Base-by-base conservation (phyloP, 1,284 basidiomycete genomes). In the Pseudozyma tsukubaensis region DNA sequence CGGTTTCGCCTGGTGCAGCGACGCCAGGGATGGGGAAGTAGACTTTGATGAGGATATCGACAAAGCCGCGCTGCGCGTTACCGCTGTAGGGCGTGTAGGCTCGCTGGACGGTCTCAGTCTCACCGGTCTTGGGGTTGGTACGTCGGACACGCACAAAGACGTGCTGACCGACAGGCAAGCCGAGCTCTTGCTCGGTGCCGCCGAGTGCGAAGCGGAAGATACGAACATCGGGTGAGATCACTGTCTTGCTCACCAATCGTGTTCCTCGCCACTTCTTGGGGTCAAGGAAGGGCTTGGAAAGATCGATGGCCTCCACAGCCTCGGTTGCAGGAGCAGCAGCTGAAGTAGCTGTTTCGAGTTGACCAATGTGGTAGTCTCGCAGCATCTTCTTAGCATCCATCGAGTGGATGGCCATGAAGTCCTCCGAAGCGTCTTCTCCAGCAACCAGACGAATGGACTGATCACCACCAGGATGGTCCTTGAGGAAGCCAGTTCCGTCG, bases 81-180 rank as follows among this genome's bases (percentile, higher is more conserved):
- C 79, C 79, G 16, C 88, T 89, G 39, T 90, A 86, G 0, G 90
- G 90, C 2, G 90, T 91, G 71, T 91, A 91, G 0, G 89, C 89
- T 29, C 90, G 85, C 72, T 90, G 89, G 0, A 90, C 86, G 0
- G 89, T 65, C 66, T 89, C 87, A 18, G 86, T 87, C 40, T 81
- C 72, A 37, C 65, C 69, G n/a, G 72, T 64, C 58, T 88, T 86
- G 10, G 87, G 87, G 16, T 83, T 48, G 19, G 43, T 68, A 0
- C 42, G 40, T 19, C 60, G 59, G 14, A 79, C 44, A 10, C 78
- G 76, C 7, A 82, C 57, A 34, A 78, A 90, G 51, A 91, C 88
- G 70, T 91, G 90, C 66, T 91, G 89, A 0, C 90, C 90, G 8
- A 87, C 86, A 0, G 89, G 89, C 11, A 91, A 82, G n/a, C 90